A percentile compares a stretch with the other conserved stretches of the same genome.
Evolutionary conservation across 345 rosid species (phyloP).

Genomic region (Garcia nutans): DNA sequence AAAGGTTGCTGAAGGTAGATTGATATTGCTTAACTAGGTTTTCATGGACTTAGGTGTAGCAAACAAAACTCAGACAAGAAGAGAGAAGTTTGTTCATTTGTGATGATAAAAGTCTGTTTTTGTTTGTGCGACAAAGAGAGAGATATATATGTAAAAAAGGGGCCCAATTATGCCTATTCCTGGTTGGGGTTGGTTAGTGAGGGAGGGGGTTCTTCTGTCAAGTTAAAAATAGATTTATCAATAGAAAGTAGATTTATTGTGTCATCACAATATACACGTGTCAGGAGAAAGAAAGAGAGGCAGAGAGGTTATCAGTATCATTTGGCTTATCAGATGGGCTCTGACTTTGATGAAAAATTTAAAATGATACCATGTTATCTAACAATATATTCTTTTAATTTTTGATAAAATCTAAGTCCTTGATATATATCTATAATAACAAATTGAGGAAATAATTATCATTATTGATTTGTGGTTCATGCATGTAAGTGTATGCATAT

Average conservation of each 20-base stretch:
- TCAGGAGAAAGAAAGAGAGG: neutral
- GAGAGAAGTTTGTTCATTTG: neutral
- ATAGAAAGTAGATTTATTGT: neutral
- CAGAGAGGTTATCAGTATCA: neutral
- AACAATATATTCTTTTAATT: too few species aligned
- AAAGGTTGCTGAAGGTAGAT: neutral
- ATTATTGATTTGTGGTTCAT: too few species aligned
- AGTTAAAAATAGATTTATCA: neutral
- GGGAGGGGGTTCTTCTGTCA: too few species aligned
- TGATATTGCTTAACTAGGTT: neutral
- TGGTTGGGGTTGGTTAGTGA: too few species aligned
- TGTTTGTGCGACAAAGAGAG: neutral
- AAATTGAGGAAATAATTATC: too few species aligned
- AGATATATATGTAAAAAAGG: too few species aligned
- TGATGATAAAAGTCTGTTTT: neutral
- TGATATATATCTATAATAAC: too few species aligned
- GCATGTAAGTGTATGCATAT: too few species aligned
- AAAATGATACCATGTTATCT: too few species aligned
- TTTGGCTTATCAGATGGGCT: neutral
- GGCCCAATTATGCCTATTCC: too few species aligned
- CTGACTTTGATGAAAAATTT: neutral
- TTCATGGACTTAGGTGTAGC: neutral
- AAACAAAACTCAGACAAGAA: neutral
- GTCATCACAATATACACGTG: neutral
- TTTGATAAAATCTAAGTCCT: too few species aligned